A percentile compares a stretch with the other conserved stretches of the same genome.
These are phyloP conservation scores for Ramicandelaber brevisporus DNA, from an alignment of 192 early-diverging fungal genomes.

Conservation along the genomic window DNA sequence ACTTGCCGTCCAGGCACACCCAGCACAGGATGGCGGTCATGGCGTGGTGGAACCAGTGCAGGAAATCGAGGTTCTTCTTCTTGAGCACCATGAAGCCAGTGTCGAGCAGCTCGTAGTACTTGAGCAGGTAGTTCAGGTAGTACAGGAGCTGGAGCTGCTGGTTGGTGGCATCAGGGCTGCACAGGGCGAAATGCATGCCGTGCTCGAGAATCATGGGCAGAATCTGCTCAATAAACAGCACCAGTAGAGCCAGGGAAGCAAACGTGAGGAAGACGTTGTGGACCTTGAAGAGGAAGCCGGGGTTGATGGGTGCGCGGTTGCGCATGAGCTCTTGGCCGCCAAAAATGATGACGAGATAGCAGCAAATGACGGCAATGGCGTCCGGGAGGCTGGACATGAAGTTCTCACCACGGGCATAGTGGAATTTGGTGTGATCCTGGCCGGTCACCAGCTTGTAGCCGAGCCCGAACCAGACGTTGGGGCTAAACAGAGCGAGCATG, in stretches of 20 bases:
- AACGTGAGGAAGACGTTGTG: conserved; percentile 59
- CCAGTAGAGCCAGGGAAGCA: conserved; percentile 37
- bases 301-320: conserved; percentile 34
- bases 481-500: too few relatives aligned
- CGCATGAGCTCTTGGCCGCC: conserved; percentile 48
- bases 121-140: conserved; percentile 81
- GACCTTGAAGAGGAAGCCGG: conserved; percentile 39
- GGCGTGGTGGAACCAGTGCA: conserved; percentile 83
- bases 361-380: conserved; percentile 15
- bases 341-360: conserved; percentile 50
- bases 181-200: conserved; percentile 46
- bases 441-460: conserved; percentile 1
- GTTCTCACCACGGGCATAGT: conserved; percentile 14
- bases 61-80: conserved; percentile 70
- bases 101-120: conserved; percentile 73
- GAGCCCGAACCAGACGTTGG: too few relatives aligned
- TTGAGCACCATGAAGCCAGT: conserved; percentile 65
- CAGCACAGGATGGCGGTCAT: conserved; percentile 73
- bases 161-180: conserved; percentile 37
- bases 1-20: conserved; percentile 42
- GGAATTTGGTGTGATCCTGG: conserved; percentile 7
- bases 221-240: conserved; percentile 50
- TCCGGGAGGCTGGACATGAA: conserved; percentile 19
- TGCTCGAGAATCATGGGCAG: conserved; percentile 36
- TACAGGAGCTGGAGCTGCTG: conserved; percentile 58